Conservation (phyloP, 2,329 filamentous ascomycete genomes). For the Ceratocystis huliohia region DNA sequence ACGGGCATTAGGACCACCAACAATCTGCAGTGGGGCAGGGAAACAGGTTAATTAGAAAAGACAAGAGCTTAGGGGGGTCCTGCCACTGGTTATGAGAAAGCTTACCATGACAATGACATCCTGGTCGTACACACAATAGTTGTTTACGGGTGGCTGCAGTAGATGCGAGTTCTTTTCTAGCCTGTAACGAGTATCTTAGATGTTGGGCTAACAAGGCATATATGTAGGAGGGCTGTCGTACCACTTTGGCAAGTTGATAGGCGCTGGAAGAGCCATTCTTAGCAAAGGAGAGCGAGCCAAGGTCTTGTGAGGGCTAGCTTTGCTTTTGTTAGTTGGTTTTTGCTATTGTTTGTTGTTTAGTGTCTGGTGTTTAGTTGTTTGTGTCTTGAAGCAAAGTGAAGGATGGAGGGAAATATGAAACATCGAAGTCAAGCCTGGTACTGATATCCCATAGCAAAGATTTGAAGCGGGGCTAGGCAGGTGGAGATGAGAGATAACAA, state of each 20-base stretch:
- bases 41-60: conserved; percentile 1
- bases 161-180: conserved; percentile 84
- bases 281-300: not conserved
- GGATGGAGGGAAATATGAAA: too few species aligned
- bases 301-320: not conserved
- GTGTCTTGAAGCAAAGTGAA: too few species aligned
- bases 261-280: conserved; percentile 24
- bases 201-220: not conserved
- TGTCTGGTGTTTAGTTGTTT: too few species aligned
- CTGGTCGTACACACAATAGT: conserved; percentile 90
- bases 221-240: conserved; percentile 18
- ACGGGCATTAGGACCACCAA: conserved; percentile 88
- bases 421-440: too few species aligned
- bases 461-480: not conserved
- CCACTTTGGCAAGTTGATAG: conserved; percentile 36
- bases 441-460: not conserved
- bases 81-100: not conserved
- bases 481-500: not conserved
- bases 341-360: too few species aligned
- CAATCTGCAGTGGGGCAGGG: conserved; percentile 44
- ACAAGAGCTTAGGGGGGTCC: not conserved
- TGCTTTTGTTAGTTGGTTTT: not conserved
- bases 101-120: conserved; percentile 67
- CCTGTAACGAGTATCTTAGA: conserved; percentile 38
- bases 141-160: conserved; percentile 87